Percentiles rank a stretch among this genome's conserved stretches.
phyloP scores from a whole-genome alignment of 1,284 basidiomycete species.

The Serendipita sp. region DNA sequence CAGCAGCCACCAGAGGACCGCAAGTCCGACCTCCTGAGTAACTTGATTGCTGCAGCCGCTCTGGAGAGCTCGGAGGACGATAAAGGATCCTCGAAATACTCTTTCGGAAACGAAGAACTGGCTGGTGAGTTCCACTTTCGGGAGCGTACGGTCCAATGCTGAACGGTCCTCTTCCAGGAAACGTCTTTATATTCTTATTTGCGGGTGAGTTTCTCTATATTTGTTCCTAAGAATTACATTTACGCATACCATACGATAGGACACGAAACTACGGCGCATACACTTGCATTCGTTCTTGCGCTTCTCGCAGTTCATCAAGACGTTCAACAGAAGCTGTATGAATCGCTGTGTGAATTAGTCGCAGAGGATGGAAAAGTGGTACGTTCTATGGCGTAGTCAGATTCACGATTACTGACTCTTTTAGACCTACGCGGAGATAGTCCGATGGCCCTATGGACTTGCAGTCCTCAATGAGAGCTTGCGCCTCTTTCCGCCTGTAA shows the following conservation, averaged over 20 bases:
- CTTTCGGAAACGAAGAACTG: slow-evolving; percentile 34
- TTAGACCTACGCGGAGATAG: slow-evolving; percentile 40
- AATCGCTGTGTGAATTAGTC: slow-evolving; percentile 34
- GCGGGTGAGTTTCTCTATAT: slow-evolving; percentile 24
- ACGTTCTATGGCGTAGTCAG: slow-evolving; percentile 12
- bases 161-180: slow-evolving; percentile 25
- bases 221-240: not conserved
- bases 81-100: slow-evolving; percentile 16
- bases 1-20: slow-evolving; percentile 21
- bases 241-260: not conserved
- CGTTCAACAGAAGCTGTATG: slow-evolving; percentile 43
- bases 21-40: slow-evolving; percentile 40
- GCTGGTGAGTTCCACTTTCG: slow-evolving; percentile 25
- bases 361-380: slow-evolving; percentile 31
- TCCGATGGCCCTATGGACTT: slow-evolving; percentile 29
- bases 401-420: not conserved
- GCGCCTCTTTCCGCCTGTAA: slow-evolving; percentile 42
- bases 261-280: slow-evolving; percentile 32
- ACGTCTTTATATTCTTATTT: slow-evolving; percentile 43
- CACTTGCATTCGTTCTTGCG: slow-evolving; percentile 42
- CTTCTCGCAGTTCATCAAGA: slow-evolving; percentile 40
- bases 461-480: slow-evolving; percentile 46
- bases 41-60: slow-evolving; percentile 36
- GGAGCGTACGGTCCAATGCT: not conserved
- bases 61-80: slow-evolving; percentile 21